Evolutionary conservation across 139 green algal genomes (phyloP), one percentile per base, ranked within the genome.

Genomic region (Tetraselmis striata): DNA sequence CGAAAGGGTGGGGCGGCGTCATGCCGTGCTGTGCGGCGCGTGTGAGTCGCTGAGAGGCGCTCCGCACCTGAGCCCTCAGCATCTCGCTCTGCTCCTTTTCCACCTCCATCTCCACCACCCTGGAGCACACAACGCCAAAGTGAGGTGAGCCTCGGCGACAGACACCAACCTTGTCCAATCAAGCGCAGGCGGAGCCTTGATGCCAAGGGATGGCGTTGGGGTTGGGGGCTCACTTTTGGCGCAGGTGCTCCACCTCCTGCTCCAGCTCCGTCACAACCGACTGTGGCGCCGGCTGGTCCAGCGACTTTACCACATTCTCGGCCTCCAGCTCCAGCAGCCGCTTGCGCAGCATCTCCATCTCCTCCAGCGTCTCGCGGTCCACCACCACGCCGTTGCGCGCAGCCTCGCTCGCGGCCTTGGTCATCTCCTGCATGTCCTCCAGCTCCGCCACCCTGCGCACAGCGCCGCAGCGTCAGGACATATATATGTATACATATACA

Each of bases 291-390:
- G 45, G 45, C 45, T 67, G 45, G 18, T 67, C 45, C 45, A 67
- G 45, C 5, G 45, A 67, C 18, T 67, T 67, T 5, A 67, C 45
- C 11, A 67, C 45, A 18, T 67, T 67, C 28, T 79, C 30, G 23
- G 30, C 32, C 75, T 86, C 79, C 83, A 86, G 31, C 67, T 83
- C 45, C 31, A 80, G 59, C 32, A 86, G 78, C 1, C 75, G 28
- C 31, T 76, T 29, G 28, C 83, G 74, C 74, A 86, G 75, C 45
- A 67, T 67, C 45, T 67, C 45, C 45, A 67, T 67, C 45, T 67
- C 45, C 5, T 67, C 45, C 45, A 67, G 45, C 45, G 45, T 67
- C 45, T 67, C 45, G 5, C 45, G 45, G 45, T 67, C 45, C 45
- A 67, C 45, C 45, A 67, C 45, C 59, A 30, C 59, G 11, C 45